Conservation (phyloP, 352 stramenopile genomes). For the Phytophthora hybrid region DNA sequence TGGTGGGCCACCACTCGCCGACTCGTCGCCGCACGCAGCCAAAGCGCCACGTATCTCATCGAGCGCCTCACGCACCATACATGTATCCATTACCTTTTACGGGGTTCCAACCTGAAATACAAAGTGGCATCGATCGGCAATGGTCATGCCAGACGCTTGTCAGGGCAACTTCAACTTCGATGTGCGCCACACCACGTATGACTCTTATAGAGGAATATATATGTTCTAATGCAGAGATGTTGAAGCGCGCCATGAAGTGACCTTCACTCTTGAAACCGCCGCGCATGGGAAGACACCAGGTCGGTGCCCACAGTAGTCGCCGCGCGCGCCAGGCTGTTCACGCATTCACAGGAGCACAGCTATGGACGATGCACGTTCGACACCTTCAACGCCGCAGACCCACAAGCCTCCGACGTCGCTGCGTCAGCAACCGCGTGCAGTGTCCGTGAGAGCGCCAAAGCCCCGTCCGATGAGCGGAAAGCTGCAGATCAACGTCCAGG, state of each 20-base stretch:
- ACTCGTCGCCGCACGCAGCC: conserved; percentile 5
- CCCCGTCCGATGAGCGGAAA: conserved; percentile 13
- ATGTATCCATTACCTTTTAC: background rate
- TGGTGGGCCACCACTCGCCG: conserved; percentile 2
- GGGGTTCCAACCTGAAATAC: background rate
- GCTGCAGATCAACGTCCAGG: conserved; percentile 11
- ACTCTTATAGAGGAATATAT: conserved; percentile 33
- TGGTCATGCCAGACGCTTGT: background rate
- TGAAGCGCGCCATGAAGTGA: conserved; percentile 22
- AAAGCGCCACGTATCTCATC: background rate
- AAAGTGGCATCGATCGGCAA: background rate
- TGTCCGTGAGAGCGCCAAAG: conserved; percentile 15
- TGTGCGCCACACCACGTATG: conserved; percentile 24
- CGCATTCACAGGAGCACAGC: background rate
- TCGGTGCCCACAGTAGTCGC: background rate
- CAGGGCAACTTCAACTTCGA: conserved; percentile 28
- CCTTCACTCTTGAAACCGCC: conserved; percentile 36
- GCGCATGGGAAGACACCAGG: conserved; percentile 7
- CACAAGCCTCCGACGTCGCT: conserved; percentile 5
- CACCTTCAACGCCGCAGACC: background rate
- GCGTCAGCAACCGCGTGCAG: conserved; percentile 15
- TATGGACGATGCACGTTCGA: conserved; percentile 10
- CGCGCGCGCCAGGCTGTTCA: background rate
- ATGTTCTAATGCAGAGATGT: conserved; percentile 32
- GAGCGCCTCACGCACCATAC: background rate